phyloP scores from a whole-genome alignment of 2,329 filamentous ascomycete species.

The Cytospora schulzeri region DNA sequence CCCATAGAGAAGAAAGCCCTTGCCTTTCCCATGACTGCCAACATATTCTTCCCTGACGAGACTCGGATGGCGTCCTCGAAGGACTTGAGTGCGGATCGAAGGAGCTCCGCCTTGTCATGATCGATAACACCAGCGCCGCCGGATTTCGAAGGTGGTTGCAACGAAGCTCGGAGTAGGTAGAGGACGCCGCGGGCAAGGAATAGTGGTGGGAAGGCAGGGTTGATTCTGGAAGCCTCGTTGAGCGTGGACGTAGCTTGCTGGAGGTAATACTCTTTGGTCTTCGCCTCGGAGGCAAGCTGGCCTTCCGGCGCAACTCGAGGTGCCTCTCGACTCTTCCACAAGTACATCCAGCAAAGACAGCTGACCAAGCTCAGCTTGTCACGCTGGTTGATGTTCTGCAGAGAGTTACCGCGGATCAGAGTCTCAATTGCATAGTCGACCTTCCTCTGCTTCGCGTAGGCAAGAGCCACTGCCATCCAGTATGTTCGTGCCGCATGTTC shows the following conservation, averaged over 20 bases:
- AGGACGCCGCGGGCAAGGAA: constrained; percentile 90
- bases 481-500: constrained; percentile 88
- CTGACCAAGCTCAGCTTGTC: constrained; percentile 85
- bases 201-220: constrained; percentile 87
- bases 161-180: constrained; percentile 81
- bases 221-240: constrained; percentile 94
- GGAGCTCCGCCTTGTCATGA: constrained; percentile 73
- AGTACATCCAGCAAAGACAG: constrained; percentile 86
- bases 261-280: constrained; percentile 92
- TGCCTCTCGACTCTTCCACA: constrained; percentile 85
- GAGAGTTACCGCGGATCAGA: constrained; percentile 72
- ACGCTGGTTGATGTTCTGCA: constrained; percentile 70
- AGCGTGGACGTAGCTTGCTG: constrained; percentile 87
- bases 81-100: constrained; percentile 84
- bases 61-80: constrained; percentile 92
- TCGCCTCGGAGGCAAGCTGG: constrained; percentile 67
- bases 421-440: constrained; percentile 80
- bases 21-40: constrained; percentile 88
- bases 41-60: constrained; percentile 84
- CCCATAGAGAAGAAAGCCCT: constrained; percentile 84
- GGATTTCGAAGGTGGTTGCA: constrained; percentile 73
- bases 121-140: constrained; percentile 65
- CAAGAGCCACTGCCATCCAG: constrained; percentile 97
- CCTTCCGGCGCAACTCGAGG: constrained; percentile 64
- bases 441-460: constrained; percentile 95